phyloP scores from a whole-genome alignment of 2,329 filamentous ascomycete genomes.

The Tolypocladium endophyticum region DNA sequence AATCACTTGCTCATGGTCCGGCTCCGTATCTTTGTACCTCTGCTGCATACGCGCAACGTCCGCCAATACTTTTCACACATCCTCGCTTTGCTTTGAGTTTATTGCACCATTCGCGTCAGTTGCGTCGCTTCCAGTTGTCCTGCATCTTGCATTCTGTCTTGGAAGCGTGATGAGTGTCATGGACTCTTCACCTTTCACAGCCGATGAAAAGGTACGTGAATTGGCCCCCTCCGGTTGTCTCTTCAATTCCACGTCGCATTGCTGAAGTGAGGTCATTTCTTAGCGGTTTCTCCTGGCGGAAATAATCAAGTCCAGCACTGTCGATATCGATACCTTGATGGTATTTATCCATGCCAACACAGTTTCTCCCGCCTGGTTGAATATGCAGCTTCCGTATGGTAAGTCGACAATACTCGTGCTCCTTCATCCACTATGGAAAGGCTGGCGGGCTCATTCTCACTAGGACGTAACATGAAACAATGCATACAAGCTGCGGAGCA shows the following conservation, averaged over 20 bases:
- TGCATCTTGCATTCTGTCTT: neutral
- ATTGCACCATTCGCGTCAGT: neutral
- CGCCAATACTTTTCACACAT: neutral
- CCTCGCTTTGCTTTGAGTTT: neutral
- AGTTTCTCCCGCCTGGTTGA: conserved; percentile 33
- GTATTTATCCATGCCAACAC: conserved; percentile 33
- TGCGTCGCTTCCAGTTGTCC: neutral
- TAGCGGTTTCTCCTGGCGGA: conserved; percentile 48
- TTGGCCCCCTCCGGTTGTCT: neutral
- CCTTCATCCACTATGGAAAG: neutral
- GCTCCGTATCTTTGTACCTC: neutral
- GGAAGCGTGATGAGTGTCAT: neutral
- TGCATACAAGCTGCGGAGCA: conserved; percentile 29
- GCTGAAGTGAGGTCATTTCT: neutral
- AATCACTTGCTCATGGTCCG: neutral
- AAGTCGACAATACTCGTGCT: conserved; percentile 8
- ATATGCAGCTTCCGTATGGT: conserved; percentile 38
- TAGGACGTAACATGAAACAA: conserved; percentile 37
- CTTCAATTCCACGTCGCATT: neutral
- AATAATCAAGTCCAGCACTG: conserved; percentile 44
- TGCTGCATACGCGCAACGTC: neutral
- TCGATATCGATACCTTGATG: conserved; percentile 34
- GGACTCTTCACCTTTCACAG: neutral
- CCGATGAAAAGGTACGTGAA: neutral
- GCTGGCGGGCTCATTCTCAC: neutral